Evolutionary conservation across 139 green algal species (phyloP).

Genomic region (Zygnema circumcarinatum): DNA sequence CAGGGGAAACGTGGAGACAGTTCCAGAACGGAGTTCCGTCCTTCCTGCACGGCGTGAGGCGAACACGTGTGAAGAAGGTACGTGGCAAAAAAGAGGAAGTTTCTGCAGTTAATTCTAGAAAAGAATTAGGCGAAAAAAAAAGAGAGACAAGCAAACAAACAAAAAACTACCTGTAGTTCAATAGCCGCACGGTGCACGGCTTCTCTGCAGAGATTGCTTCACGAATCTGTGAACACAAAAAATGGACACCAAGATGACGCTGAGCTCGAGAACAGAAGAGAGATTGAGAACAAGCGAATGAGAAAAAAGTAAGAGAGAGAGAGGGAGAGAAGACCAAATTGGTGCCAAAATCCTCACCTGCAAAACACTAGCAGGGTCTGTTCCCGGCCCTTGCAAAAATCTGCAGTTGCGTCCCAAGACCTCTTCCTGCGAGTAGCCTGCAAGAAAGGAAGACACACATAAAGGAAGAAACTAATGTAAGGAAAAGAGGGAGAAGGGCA

Average conservation of each 20-base stretch:
- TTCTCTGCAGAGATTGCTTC: constrained; percentile 74
- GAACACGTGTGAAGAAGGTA: no score
- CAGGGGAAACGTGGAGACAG: constrained; percentile 90
- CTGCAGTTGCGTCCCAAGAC: constrained; percentile 55
- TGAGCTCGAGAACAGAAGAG: background rate
- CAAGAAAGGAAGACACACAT: background rate
- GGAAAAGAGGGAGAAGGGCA: background rate
- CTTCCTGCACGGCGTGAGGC: no score
- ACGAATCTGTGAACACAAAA: constrained; percentile 10
- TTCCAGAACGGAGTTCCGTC: constrained; percentile 94
- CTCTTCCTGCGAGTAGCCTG: constrained; percentile 55
- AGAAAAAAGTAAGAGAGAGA: no score
- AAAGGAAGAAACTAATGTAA: no score
- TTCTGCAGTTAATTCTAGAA: no score
- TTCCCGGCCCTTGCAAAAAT: constrained; percentile 71
- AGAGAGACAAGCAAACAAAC: no score
- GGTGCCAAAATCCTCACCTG: constrained; percentile 69
- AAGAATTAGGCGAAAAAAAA: no score
- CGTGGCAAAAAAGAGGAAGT: no score
- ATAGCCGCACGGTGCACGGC: constrained; percentile 87
- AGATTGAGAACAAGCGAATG: no score
- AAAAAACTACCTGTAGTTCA: constrained; percentile 93
- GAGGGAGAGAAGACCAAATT: no score
- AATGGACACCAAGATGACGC: no score
- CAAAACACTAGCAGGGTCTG: constrained; percentile 77